phyloP scores from a whole-genome alignment of 768 basidiomycete genomes.

The Boletus coccyginus region DNA sequence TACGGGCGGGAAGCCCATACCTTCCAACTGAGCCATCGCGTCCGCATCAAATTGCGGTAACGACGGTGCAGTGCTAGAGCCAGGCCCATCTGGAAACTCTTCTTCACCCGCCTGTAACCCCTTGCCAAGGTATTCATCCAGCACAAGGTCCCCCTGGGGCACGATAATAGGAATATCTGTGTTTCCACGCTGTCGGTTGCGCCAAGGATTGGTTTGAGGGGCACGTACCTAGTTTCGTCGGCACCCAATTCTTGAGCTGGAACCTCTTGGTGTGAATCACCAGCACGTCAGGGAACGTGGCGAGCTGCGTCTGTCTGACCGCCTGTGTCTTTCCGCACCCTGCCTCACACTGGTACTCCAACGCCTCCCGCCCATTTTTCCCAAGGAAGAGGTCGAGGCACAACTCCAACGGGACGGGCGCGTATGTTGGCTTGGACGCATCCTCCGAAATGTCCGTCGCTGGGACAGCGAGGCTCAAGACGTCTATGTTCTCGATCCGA shows the following conservation, averaged over 20 bases:
- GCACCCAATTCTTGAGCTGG: conserved; percentile 95
- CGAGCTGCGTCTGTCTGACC: conserved; percentile 67
- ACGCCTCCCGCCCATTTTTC: conserved; percentile 50
- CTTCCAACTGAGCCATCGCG: conserved; percentile 74
- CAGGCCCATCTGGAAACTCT: conserved; percentile 58
- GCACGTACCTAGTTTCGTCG: conserved; percentile 80
- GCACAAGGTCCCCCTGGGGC: conserved; percentile 55
- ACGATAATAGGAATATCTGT: conserved; percentile 84
- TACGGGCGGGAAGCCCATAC: conserved; percentile 87
- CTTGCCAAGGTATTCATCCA: conserved; percentile 62
- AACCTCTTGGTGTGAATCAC: conserved; percentile 93
- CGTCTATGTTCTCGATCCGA: conserved; percentile 69
- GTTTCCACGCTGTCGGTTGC: neutral
- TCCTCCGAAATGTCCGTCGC: conserved; percentile 38
- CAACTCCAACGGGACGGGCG: conserved; percentile 54
- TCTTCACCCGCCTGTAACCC: conserved; percentile 71
- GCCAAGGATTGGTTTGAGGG: neutral
- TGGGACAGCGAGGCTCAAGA: conserved; percentile 78
- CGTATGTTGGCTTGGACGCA: conserved; percentile 51
- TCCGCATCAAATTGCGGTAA: conserved; percentile 69
- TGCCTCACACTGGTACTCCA: conserved; percentile 80
- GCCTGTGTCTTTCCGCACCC: conserved; percentile 72
- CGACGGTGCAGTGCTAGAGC: conserved; percentile 32
- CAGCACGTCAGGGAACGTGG: conserved; percentile 85
- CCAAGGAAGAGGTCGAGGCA: conserved; percentile 57